Evolutionary conservation across 768 basidiomycete genomes (phyloP), one percentile per base, ranked within the genome.

Genomic region (Russula foetens): DNA sequence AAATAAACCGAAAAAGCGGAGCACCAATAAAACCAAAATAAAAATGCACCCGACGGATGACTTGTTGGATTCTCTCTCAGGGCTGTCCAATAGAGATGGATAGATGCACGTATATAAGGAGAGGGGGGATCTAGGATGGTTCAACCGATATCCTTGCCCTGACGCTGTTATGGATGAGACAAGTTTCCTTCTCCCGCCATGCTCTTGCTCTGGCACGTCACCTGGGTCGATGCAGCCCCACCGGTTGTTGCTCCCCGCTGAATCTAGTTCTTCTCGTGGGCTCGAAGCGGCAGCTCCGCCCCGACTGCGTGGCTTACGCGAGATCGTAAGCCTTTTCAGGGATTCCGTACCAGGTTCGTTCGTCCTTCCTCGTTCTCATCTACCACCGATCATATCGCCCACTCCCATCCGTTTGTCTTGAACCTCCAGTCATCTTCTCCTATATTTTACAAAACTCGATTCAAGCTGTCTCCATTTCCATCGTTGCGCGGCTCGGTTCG

Each of bases 401-500:
- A 17, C 21, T 33, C 39, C 15, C 47, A n/a, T 4, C 35, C 44
- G 15, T 24, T 50, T 0, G 15, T 12, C 3, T 11, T 8, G 31
- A 21, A 19, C 4, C 1, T 4, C 12, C 69, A 86, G 84, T 86
- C 19, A 84, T 86, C 50, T 69, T 85, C 41, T 86, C 86, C 0
- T 89, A 88, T 71, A 78, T 81, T 33, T 73, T 89, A 23, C 88
- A 90, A 70, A 87, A 88, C 67, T 88, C 86, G 4, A 78, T 87
- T 39, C 88, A 88, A 70, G 85, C 86, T 4, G 73, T 76, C 19
- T 80, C 85, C 19, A 77, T 88, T 53, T 65, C 87, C 35, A 77
- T 89, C 64, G 79, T 79, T 12, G 86, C 86, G 26, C 81, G 82
- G 21, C 77, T 90, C 9, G 87, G 88, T 2, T 81, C 87, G 21